A percentile compares a stretch with the other conserved stretches of the same genome.
These are phyloP conservation scores for Hanseniaspora mollemarum DNA, from an alignment of 805 yeast species.

Conservation along the genomic window DNA sequence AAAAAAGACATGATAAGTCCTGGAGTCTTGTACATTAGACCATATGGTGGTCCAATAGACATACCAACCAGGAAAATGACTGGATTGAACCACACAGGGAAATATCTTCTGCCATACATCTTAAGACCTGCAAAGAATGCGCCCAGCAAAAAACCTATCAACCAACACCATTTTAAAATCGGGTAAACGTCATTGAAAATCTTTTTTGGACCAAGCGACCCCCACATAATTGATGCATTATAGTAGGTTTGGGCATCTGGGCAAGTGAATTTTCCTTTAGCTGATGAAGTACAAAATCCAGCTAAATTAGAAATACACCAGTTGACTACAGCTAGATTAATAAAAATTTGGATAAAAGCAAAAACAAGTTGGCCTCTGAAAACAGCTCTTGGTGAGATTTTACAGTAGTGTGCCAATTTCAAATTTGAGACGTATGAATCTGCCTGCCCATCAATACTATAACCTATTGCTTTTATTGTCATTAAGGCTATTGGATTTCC, in stretches of 20 bases:
- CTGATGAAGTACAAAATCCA: constrained; percentile 33
- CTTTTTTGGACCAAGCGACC: constrained; percentile 46
- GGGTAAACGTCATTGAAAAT: constrained; percentile 52
- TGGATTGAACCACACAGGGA: constrained; percentile 36
- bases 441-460: constrained; percentile 45
- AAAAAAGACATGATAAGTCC: constrained; percentile 27
- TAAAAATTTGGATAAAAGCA: constrained; percentile 33
- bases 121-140: constrained; percentile 27
- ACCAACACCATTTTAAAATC: constrained; percentile 50
- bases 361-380: constrained; percentile 37
- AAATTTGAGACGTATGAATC: constrained; percentile 40
- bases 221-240: constrained; percentile 48
- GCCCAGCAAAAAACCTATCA: constrained; percentile 39
- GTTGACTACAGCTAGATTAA: constrained; percentile 32
- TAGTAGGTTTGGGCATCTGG: constrained; percentile 36
- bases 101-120: constrained; percentile 23
- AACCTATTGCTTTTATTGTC: constrained; percentile 44
- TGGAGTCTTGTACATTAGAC: constrained; percentile 30
- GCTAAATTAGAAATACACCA: constrained; percentile 34
- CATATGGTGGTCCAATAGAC: constrained; percentile 41
- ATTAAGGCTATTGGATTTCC: constrained; percentile 45
- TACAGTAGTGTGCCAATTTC: constrained; percentile 47
- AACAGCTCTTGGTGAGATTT: constrained; percentile 45
- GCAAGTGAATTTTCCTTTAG: constrained; percentile 36
- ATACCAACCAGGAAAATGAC: constrained; percentile 43